These are phyloP conservation scores for Penicillium odoratum DNA, from an alignment of 495 filamentous ascomycete species.

Conservation along the genomic window DNA sequence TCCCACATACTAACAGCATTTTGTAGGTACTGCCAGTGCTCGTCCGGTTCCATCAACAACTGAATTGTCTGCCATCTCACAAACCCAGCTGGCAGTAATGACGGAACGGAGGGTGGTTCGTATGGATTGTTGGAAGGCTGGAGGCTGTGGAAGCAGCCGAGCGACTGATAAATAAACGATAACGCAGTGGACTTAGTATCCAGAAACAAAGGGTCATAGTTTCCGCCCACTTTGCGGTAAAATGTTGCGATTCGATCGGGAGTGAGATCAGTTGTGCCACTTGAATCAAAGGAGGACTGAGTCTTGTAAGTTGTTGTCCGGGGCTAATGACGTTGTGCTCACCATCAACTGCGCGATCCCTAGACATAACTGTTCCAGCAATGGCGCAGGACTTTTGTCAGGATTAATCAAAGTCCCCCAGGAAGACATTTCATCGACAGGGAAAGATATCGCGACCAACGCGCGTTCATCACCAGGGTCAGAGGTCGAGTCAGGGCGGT, in stretches of 20 bases:
- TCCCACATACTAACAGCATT: conserved; percentile 75
- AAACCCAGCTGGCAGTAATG: conserved; percentile 80
- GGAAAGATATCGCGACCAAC: conserved; percentile 20
- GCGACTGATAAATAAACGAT: conserved; percentile 86
- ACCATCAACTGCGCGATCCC: conserved; percentile 83
- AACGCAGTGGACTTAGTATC: conserved; percentile 71
- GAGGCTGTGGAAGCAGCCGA: conserved; percentile 83
- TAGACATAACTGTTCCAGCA: conserved; percentile 74
- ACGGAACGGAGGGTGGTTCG: conserved; percentile 72
- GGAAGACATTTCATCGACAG: conserved; percentile 32
- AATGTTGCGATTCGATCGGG: conserved; percentile 84
- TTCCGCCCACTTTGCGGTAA: conserved; percentile 84
- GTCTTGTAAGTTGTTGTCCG: conserved; percentile 1
- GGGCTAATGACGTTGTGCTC: conserved; percentile 31
- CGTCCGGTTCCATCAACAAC: conserved; percentile 80
- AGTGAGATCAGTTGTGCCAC: conserved; percentile 62
- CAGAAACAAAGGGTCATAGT: conserved; percentile 87
- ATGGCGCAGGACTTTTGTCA: conserved; percentile 73
- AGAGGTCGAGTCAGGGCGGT: conserved; percentile 29
- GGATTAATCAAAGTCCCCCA: conserved; percentile 85
- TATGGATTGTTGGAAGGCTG: conserved; percentile 71
- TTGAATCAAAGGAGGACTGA: conserved; percentile 65
- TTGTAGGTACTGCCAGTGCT: conserved; percentile 82
- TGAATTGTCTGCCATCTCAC: conserved; percentile 94
- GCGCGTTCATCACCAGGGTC: conserved; percentile 13